phyloP scores from a whole-genome alignment of 2,329 filamentous ascomycete species.

The Seiridium cupressi region DNA sequence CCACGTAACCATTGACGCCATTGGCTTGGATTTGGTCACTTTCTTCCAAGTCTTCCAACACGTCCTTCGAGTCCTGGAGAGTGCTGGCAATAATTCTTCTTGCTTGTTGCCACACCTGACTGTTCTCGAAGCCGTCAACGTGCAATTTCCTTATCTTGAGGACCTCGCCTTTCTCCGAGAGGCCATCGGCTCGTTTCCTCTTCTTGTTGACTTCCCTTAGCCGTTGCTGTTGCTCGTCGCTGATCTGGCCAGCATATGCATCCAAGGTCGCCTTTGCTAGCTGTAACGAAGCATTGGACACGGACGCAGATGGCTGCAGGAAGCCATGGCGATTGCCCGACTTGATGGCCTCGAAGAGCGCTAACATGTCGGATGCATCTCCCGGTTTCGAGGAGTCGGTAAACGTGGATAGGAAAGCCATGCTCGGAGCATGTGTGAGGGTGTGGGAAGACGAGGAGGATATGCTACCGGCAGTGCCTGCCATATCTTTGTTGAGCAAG shows the following conservation, averaged over 20 bases:
- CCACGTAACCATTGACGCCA: constrained; percentile 33
- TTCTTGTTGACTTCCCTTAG: constrained; percentile 71
- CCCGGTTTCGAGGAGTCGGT: constrained; percentile 25
- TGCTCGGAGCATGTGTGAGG: constrained; percentile 49
- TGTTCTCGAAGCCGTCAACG: constrained; percentile 80
- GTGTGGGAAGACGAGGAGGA: constrained; percentile 66
- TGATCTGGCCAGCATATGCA: constrained; percentile 70
- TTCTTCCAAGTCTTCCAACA: constrained; percentile 49
- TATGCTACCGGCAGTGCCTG: constrained; percentile 43
- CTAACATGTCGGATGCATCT: constrained; percentile 38
- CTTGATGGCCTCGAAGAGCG: constrained; percentile 56
- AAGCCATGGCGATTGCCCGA: constrained; percentile 68
- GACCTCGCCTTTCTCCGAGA: constrained; percentile 45
- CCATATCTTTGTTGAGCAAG: constrained; percentile 22
- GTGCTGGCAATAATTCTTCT: constrained; percentile 70
- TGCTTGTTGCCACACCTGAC: constrained; percentile 93
- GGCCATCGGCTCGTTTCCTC: constrained; percentile 61
- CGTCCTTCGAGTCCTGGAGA: constrained; percentile 45
- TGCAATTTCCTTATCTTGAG: constrained; percentile 82
- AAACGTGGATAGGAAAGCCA: constrained; percentile 37
- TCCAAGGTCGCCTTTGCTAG: constrained; percentile 82
- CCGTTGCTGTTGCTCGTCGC: constrained; percentile 68
- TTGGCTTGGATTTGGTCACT: constrained; percentile 54
- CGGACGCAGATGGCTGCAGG: constrained; percentile 66
- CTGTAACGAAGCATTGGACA: constrained; percentile 68